Conservation (phyloP, 1,139 yeast species). For the Yueomyces sp. region DNA sequence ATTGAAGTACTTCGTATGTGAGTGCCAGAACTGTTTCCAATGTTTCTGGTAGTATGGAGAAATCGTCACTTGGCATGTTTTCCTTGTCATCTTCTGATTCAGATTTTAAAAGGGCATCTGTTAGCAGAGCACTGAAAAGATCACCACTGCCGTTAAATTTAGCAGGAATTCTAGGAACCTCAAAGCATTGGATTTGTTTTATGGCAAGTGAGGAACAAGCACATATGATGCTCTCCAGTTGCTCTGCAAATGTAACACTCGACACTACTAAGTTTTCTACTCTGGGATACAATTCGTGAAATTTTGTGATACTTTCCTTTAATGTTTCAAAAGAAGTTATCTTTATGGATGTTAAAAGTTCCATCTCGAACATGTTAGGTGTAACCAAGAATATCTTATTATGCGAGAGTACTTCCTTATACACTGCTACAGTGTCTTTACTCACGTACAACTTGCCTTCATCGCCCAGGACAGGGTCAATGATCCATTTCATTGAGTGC, state of each 20-base stretch:
- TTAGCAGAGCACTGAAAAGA: constrained; percentile 63
- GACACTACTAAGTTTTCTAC: constrained; percentile 63
- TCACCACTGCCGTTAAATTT: constrained; percentile 93
- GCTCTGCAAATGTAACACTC: constrained; percentile 30
- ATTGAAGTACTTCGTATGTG: too few relatives aligned
- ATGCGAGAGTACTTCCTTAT: constrained; percentile 39
- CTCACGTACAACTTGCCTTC: constrained; percentile 73
- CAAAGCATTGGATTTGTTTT: constrained; percentile 25
- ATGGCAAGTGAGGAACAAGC: constrained; percentile 33
- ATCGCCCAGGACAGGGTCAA: constrained; percentile 95
- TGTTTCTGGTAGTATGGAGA: too few relatives aligned
- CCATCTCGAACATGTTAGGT: constrained; percentile 88
- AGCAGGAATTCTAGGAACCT: constrained; percentile 47
- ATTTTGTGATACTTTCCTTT: constrained; percentile 31
- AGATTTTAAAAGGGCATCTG: constrained; percentile 36
- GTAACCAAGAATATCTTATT: constrained; percentile 57
- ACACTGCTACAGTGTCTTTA: constrained; percentile 53
- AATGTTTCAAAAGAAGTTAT: constrained; percentile 34
- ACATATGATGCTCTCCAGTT: constrained; percentile 27
- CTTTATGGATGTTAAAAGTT: constrained; percentile 45
- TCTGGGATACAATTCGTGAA: constrained; percentile 37
- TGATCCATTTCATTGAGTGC: constrained; percentile 35
- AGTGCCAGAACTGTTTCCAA: too few relatives aligned
- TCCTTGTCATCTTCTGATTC: background rate
- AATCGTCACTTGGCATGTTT: background rate